Percentiles rank a stretch among this genome's conserved stretches.
Conservation (phyloP, 2,329 filamentous ascomycete genomes). For the Fonsecaea erecta region DNA sequence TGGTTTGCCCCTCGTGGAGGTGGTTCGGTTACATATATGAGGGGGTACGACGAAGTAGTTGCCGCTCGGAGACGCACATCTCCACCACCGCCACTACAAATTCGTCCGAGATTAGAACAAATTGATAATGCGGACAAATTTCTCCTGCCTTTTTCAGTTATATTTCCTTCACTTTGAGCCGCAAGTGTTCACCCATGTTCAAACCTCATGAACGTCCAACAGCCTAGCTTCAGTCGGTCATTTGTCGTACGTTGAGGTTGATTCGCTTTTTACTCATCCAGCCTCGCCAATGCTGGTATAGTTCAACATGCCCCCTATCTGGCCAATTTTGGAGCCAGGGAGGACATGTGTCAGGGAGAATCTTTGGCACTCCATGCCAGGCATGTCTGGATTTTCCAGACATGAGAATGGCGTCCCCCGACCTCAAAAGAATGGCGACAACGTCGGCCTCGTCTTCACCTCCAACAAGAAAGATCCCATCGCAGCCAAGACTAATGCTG, state of each 20-base stretch:
- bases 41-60: not conserved
- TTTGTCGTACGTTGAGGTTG: constrained; percentile 91
- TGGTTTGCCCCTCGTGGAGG: not conserved
- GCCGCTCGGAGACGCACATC: constrained; percentile 20
- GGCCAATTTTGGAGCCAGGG: constrained; percentile 77
- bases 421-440: constrained; percentile 68
- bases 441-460: constrained; percentile 57
- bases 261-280: constrained; percentile 90
- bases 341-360: constrained; percentile 79
- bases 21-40: not conserved
- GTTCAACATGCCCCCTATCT: constrained; percentile 47
- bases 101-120: not conserved
- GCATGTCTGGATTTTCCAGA: constrained; percentile 78
- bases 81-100: constrained; percentile 9
- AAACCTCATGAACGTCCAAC: not conserved
- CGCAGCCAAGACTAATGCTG: constrained; percentile 87
- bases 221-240: constrained; percentile 50
- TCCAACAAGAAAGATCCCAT: constrained; percentile 84
- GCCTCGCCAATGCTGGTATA: constrained; percentile 72
- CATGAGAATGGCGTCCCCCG: constrained; percentile 93
- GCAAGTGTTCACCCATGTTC: not conserved
- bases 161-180: constrained; percentile 6
- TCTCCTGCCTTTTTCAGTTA: constrained; percentile 26
- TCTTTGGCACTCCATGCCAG: constrained; percentile 94
- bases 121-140: constrained; percentile 17